Percentiles rank a stretch among this genome's conserved stretches.
phyloP scores from a whole-genome alignment of 2,329 filamentous ascomycete genomes.

The Colletotrichum sp. region DNA sequence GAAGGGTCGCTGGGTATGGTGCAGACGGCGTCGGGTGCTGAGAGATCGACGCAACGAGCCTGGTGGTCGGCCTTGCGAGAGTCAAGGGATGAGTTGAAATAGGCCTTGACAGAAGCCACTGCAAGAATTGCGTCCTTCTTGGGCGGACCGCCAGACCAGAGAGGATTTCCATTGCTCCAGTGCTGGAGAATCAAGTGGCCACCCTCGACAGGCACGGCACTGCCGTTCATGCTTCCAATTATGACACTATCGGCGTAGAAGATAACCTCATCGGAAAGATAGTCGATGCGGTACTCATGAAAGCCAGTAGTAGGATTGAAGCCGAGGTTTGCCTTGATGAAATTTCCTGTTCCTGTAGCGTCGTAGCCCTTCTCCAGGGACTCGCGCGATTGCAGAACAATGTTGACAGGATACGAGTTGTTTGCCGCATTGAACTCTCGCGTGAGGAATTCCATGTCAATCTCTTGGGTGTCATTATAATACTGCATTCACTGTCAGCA shows the following conservation, averaged over 20 bases:
- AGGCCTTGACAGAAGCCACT: conserved; percentile 76
- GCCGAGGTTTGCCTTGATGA: conserved; percentile 60
- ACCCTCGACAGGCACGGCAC: conserved; percentile 61
- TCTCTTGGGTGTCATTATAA: conserved; percentile 79
- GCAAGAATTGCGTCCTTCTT: conserved; percentile 63
- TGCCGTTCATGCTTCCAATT: conserved; percentile 61
- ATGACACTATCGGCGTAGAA: conserved; percentile 72
- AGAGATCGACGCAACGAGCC: conserved; percentile 42
- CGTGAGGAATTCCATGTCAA: conserved; percentile 82
- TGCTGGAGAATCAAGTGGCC: conserved; percentile 77
- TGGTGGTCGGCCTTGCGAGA: conserved; percentile 42
- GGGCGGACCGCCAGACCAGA: conserved; percentile 77
- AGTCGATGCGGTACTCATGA: conserved; percentile 85
- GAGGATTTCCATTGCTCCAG: conserved; percentile 77
- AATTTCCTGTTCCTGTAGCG: conserved; percentile 64
- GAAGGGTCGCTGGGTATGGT: conserved; percentile 52
- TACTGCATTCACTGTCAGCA: conserved; percentile 55
- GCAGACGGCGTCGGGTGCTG: conserved; percentile 47
- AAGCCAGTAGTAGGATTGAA: conserved; percentile 71
- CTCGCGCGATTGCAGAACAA: conserved; percentile 74
- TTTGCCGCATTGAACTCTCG: conserved; percentile 60
- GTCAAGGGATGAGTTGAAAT: conserved; percentile 73
- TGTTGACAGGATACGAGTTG: conserved; percentile 66
- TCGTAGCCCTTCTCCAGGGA: conserved; percentile 66
- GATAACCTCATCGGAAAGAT: conserved; percentile 62